Conservation (phyloP, 2,329 filamentous ascomycete species). For the Incumbomyces lentus region DNA sequence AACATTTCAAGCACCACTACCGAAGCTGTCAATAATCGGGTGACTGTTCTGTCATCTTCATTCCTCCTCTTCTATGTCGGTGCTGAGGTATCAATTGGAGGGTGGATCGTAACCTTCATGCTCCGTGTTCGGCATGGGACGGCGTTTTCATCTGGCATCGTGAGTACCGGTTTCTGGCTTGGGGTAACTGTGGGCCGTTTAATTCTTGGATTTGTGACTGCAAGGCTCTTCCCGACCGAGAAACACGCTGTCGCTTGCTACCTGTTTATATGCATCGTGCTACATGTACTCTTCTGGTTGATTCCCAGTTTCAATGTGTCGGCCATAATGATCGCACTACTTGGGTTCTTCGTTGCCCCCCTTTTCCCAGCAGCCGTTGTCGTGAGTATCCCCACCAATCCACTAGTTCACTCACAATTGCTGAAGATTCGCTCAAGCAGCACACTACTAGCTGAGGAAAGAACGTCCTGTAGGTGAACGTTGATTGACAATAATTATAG, state of each 20-base stretch:
- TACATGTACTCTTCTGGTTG: conserved; percentile 69
- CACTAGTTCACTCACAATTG: too few relatives aligned
- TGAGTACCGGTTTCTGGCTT: conserved; percentile 64
- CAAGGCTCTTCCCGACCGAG: conserved; percentile 48
- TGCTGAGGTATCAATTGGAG: conserved; percentile 58
- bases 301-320: conserved; percentile 63
- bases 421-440: too few relatives aligned
- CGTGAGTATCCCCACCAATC: too few relatives aligned
- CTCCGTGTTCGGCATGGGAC: conserved; percentile 60
- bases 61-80: conserved; percentile 75
- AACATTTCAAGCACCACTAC: conserved; percentile 29
- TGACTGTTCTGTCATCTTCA: conserved; percentile 60
- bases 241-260: conserved; percentile 53
- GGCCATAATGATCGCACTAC: conserved; percentile 56
- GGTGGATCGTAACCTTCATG: conserved; percentile 75
- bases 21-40: conserved; percentile 26
- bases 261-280: conserved; percentile 48
- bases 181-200: conserved; percentile 64
- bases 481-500: too few relatives aligned
- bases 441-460: too few relatives aligned
- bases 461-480: too few relatives aligned
- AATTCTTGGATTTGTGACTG: conserved; percentile 60
- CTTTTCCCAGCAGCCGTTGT: conserved; percentile 65
- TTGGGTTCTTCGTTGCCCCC: conserved; percentile 69
- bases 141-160: conserved; percentile 63